A percentile compares a stretch with the other conserved stretches of the same genome.
Conservation (phyloP, 2,329 filamentous ascomycete species). For the Paracamarosporium sp. region DNA sequence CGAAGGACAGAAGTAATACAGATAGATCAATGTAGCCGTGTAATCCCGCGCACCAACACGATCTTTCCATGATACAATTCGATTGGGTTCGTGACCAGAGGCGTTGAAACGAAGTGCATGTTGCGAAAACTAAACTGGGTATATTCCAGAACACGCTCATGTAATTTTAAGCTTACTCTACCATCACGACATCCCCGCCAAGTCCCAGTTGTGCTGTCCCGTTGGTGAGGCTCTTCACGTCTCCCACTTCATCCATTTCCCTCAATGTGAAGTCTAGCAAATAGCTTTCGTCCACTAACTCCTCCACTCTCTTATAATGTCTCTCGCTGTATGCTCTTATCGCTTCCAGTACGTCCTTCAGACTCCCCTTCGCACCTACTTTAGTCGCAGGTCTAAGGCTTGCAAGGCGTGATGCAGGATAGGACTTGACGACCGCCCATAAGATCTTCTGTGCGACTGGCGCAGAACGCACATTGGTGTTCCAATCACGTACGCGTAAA, state of each 20-base stretch:
- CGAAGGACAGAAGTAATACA: too few species aligned
- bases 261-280: constrained; percentile 90
- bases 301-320: constrained; percentile 89
- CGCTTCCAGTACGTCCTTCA: constrained; percentile 87
- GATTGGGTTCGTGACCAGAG: too few species aligned
- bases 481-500: constrained; percentile 89
- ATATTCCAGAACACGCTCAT: not conserved
- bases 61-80: too few species aligned
- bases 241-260: constrained; percentile 80
- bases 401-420: constrained; percentile 79
- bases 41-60: too few species aligned
- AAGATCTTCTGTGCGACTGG: constrained; percentile 86
- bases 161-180: constrained; percentile 22
- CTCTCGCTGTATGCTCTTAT: constrained; percentile 89
- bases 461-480: constrained; percentile 89
- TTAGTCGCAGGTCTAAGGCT: constrained; percentile 59
- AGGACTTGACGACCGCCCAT: constrained; percentile 78
- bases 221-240: constrained; percentile 33
- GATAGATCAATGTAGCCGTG: too few species aligned
- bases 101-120: not conserved
- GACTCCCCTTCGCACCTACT: constrained; percentile 44
- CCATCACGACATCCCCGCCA: constrained; percentile 40
- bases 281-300: constrained; percentile 92
- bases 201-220: constrained; percentile 27
- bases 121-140: not conserved